Percentiles rank a stretch among this genome's conserved stretches.
Evolutionary conservation across 495 filamentous ascomycete species (phyloP).

Genomic region (Lepraria neglecta): DNA sequence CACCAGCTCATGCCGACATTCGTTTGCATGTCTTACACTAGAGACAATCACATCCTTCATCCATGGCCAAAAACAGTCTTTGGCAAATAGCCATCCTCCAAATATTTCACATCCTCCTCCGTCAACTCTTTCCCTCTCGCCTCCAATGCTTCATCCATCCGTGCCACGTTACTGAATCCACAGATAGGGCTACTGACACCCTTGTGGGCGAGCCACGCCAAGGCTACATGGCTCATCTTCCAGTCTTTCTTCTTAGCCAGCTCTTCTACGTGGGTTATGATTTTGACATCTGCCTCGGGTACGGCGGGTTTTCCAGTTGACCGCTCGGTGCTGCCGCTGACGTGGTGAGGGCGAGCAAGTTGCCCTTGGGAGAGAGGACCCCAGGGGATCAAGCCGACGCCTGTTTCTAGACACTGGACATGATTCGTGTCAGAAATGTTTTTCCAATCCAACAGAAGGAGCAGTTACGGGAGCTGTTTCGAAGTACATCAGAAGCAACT

Average conservation of each 20-base stretch:
- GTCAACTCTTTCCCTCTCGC: constrained; percentile 47
- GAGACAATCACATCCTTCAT: too few species aligned
- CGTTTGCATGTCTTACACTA: too few species aligned
- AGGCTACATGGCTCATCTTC: constrained; percentile 51
- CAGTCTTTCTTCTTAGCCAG: constrained; percentile 47
- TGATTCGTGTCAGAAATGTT: too few species aligned
- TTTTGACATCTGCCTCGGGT: constrained; percentile 35
- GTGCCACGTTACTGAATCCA: constrained; percentile 49
- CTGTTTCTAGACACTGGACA: constrained; percentile 37
- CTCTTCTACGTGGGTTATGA: constrained; percentile 50
- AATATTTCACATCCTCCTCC: constrained; percentile 54
- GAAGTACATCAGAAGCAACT: too few species aligned
- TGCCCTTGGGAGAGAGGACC: constrained; percentile 49
- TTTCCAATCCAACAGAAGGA: too few species aligned
- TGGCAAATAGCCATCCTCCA: constrained; percentile 56
- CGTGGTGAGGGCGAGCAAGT: constrained; percentile 39
- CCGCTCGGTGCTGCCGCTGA: constrained; percentile 21
- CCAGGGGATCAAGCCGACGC: constrained; percentile 64
- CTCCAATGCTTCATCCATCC: constrained; percentile 57
- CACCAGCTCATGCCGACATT: too few species aligned
- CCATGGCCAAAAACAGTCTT: too few species aligned
- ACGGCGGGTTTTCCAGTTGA: constrained; percentile 16
- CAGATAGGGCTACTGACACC: constrained; percentile 54
- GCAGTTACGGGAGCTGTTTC: too few species aligned
- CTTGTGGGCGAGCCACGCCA: constrained; percentile 53